Evolutionary conservation across 106 monocot species (phyloP).

Genomic region (Dendrobium nobile): DNA sequence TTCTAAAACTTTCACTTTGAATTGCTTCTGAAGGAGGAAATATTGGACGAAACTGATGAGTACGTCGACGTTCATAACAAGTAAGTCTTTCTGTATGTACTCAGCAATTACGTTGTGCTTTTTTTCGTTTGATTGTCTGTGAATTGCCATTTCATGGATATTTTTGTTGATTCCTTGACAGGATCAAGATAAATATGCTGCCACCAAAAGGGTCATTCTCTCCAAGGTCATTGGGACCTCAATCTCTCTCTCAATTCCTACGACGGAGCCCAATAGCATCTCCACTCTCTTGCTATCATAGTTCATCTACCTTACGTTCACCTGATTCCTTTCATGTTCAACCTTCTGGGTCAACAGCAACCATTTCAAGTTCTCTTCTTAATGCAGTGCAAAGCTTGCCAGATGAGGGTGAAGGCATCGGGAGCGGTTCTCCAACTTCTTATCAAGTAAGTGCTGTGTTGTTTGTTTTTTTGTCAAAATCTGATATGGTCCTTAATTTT

Average conservation of each 20-base stretch:
- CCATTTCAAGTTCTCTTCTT: slow-evolving; percentile 14
- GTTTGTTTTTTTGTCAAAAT: background rate
- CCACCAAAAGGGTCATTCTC: slow-evolving; percentile 19
- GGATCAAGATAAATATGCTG: slow-evolving; percentile 49
- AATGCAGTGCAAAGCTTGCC: slow-evolving; percentile 2
- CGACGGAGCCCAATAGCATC: slow-evolving; percentile 28
- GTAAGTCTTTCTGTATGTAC: slow-evolving; percentile 17
- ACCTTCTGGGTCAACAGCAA: slow-evolving; percentile 10
- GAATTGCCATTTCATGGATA: background rate
- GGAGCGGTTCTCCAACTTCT: background rate
- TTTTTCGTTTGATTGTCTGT: background rate
- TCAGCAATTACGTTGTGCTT: background rate
- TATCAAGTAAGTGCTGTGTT: background rate
- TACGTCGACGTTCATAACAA: slow-evolving; percentile 53
- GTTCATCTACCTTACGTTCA: slow-evolving; percentile 11
- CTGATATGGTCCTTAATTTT: background rate
- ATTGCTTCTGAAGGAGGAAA: slow-evolving; percentile 34
- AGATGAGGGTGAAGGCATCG: background rate
- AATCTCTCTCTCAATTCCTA: slow-evolving; percentile 18
- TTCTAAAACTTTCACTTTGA: background rate
- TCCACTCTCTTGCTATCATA: slow-evolving; percentile 24
- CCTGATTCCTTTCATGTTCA: slow-evolving; percentile 17
- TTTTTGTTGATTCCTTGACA: slow-evolving; percentile 10
- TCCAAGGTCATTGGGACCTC: slow-evolving; percentile 11
- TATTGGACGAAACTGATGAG: slow-evolving; percentile 52